phyloP scores from a whole-genome alignment of 75 land plant species.

The Chamaecyparis obtusa region DNA sequence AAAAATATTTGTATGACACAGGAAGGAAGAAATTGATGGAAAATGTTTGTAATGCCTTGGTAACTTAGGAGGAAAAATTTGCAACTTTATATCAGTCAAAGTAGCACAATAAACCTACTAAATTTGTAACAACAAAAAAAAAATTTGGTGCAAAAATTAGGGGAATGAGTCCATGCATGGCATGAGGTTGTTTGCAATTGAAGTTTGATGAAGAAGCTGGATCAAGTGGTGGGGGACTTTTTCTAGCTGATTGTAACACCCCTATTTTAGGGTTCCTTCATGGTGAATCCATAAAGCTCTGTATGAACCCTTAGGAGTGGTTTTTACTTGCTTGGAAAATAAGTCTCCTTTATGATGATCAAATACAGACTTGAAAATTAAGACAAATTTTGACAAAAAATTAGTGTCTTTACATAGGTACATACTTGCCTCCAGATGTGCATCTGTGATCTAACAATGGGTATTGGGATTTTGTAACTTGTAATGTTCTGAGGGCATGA shows the following conservation, averaged over 20 bases:
- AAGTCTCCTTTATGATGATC: no score
- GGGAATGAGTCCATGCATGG: background rate
- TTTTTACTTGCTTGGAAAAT: background rate
- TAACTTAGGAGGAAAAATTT: background rate
- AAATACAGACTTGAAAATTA: no score
- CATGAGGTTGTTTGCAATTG: background rate
- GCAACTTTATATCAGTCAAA: background rate
- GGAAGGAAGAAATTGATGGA: background rate
- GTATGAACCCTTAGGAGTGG: background rate
- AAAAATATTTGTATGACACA: background rate
- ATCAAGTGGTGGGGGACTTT: background rate
- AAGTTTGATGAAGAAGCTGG: background rate
- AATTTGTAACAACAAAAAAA: background rate
- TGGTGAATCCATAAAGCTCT: background rate
- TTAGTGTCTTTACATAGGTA: no score
- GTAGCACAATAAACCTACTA: background rate
- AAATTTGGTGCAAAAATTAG: background rate
- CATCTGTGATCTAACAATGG: no score
- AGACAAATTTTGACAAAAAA: no score
- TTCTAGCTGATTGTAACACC: background rate
- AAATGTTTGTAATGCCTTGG: background rate
- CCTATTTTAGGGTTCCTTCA: background rate
- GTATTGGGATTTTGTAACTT: no score
- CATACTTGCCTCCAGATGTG: no score
- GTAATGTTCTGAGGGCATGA: no score